Base-by-base conservation (phyloP, 257 asterid species). In the Lantana camara region DNA sequence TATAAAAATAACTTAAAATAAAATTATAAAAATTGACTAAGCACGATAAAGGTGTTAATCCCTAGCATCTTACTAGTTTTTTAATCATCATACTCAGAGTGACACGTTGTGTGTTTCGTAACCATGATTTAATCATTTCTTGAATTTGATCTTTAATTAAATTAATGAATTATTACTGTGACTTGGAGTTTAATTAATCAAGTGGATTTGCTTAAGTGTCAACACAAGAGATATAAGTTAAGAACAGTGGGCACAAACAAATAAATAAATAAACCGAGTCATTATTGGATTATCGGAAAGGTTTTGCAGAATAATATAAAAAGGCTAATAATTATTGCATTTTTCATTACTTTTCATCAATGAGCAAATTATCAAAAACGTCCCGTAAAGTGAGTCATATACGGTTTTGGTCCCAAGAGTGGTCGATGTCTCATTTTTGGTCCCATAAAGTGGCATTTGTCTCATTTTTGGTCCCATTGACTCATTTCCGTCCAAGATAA, bases 71-170 rank as follows among this genome's bases (percentile, higher is more conserved):
- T 72, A 45, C 23, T 42, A 7, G 49, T 80, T 80, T 34, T 73
- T 70, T 67, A 73, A 71, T 77, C 64, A 47, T 41, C 19, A 10
- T 35, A 48, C 15, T 48, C 62, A 42, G 56, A 44, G 64, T 52
- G 77, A 66, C 83, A 69, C 80, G 87, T 66, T 32, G 69, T 49
- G 57, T 49, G 16, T 63, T 54, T 75, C 40, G n/a, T 57, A 57
- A 63, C 81, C 83, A 69, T 72, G 41, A 47, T 53, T 60, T 48
- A 57, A 51, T n/a, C 20, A 1, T 55, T 61, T 69, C 61, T 45
- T 69, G 44, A 56, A 23, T 61, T 47, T 68, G 11, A 42, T 55
- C 63, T 1, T 59, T 35, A 41, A 63, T 46, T 63, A 46, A 52
- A 51, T n/a, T 9, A 41, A 17, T 51, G 22, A 29, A 11, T 3